Base-by-base conservation (phyloP, 495 filamentous ascomycete genomes). In the Cryomyces minteri region DNA sequence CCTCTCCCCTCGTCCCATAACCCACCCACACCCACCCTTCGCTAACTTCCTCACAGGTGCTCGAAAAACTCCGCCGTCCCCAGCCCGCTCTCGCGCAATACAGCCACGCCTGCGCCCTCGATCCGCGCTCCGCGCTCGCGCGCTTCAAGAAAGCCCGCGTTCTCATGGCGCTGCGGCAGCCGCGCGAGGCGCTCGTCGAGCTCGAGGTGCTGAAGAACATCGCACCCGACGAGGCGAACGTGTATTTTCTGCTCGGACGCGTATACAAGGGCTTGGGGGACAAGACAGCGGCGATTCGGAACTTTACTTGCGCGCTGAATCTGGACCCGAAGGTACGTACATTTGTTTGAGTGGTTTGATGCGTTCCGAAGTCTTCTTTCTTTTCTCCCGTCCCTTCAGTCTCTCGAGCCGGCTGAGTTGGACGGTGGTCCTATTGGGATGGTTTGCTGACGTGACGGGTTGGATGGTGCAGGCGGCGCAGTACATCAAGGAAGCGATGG, bases 231-330 rank as follows among this genome's bases (percentile, higher is more conserved):
- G 88, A 93, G 57, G 84, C 92, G 18, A 94, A 86, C 53, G 88
- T 98, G 29, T 88, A 94, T 60, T 98, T 90, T 63, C 69, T 88
- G 34, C 71, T 96, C 4, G 90, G 87, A 9, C 85, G 79, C 59
- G 62, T 92, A 47, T 88, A 92, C 61, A 94, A 92, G 65, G 70
- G 66, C 49, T 51, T 93, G 46, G 73, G 73, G 42, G 78, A 94
- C 54, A 88, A 83, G 61, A 72, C 71, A 49, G 70, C 74, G 48
- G 86, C 92, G 36, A 84, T 98, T 43, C 77, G 82, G 53, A 84
- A 94, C 59, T 94, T 90, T 52, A 96, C 90, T 0, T 85, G 83
- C 56, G 90, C 92, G 28, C 60, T 95, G 58, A 94, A 94, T 62
- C 64, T 98, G 54, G 90, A 98, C 69, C 90, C 88, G 30, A 96